phyloP scores from a whole-genome alignment of 495 filamentous ascomycete genomes.

The Neurospora intermedia region DNA sequence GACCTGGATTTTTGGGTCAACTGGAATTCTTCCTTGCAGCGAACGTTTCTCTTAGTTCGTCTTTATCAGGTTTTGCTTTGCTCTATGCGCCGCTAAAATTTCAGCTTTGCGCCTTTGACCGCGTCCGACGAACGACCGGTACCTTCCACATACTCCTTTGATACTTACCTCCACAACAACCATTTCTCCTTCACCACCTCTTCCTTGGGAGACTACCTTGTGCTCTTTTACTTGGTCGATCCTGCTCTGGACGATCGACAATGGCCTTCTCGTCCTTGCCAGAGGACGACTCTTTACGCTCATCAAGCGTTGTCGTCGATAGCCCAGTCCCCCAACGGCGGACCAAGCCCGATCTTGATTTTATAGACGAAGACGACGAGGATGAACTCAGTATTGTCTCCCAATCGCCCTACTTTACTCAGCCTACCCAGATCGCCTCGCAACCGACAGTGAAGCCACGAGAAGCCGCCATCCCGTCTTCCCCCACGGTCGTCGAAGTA shows the following conservation, averaged over 20 bases:
- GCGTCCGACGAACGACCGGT: background rate
- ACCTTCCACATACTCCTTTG: background rate
- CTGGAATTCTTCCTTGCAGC: background rate
- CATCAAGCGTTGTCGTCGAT: background rate
- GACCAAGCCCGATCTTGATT: background rate
- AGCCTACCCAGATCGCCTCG: slow-evolving; percentile 60
- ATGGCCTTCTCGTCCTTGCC: slow-evolving; percentile 10
- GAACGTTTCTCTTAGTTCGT: background rate
- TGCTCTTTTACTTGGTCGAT: background rate
- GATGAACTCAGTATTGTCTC: slow-evolving; percentile 13
- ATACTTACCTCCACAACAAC: background rate
- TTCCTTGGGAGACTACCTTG: background rate
- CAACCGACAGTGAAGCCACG: slow-evolving; percentile 6
- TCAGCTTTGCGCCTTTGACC: background rate
- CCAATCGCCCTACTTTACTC: slow-evolving; percentile 34
- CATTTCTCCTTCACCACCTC: background rate
- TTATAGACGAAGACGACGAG: slow-evolving; percentile 10
- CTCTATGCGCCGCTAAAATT: background rate
- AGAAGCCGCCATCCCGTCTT: slow-evolving; percentile 11
- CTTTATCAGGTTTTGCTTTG: background rate
- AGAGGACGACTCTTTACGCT: background rate
- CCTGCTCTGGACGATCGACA: background rate
- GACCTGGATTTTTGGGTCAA: background rate
- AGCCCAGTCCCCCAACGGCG: background rate
- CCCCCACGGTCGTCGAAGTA: slow-evolving; percentile 57